These are phyloP conservation scores for Suhomyces canberraensis DNA, from an alignment of 805 yeast species.

Conservation along the genomic window DNA sequence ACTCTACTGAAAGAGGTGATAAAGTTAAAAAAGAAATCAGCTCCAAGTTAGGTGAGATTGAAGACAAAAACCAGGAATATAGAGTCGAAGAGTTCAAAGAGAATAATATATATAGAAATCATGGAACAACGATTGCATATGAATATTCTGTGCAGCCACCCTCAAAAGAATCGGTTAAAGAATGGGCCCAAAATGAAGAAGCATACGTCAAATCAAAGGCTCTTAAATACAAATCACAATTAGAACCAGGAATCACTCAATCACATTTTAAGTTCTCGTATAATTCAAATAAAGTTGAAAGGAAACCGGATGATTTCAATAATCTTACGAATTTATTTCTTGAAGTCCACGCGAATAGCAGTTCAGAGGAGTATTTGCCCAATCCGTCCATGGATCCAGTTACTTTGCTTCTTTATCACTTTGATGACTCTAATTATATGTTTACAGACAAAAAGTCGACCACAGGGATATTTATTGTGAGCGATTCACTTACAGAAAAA, in stretches of 20 bases:
- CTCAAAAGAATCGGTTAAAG: conserved; percentile 28
- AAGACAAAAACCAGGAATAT: neutral
- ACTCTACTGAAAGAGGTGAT: neutral
- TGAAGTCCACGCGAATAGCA: conserved; percentile 65
- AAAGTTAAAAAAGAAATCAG: neutral
- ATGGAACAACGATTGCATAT: neutral
- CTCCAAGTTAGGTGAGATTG: neutral
- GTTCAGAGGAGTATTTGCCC: conserved; percentile 46
- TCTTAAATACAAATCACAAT: conserved; percentile 43
- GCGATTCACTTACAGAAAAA: conserved; percentile 1
- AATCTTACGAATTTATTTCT: conserved; percentile 56
- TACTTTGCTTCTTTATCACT: conserved; percentile 59
- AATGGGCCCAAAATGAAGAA: conserved; percentile 27
- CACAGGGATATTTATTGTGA: conserved; percentile 4
- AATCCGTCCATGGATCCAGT: conserved; percentile 66
- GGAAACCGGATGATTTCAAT: conserved; percentile 40
- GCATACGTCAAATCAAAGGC: conserved; percentile 11
- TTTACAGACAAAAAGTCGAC: conserved; percentile 2
- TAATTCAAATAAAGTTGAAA: conserved; percentile 25
- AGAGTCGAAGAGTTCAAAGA: neutral
- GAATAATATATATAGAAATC: neutral
- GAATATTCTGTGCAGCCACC: conserved; percentile 52
- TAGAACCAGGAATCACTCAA: conserved; percentile 45
- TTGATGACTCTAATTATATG: conserved; percentile 39
- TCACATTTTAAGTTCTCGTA: conserved; percentile 39